Evolutionary conservation across 1,284 basidiomycete species (phyloP).

Genomic region (Gastroboletus turbinatus): DNA sequence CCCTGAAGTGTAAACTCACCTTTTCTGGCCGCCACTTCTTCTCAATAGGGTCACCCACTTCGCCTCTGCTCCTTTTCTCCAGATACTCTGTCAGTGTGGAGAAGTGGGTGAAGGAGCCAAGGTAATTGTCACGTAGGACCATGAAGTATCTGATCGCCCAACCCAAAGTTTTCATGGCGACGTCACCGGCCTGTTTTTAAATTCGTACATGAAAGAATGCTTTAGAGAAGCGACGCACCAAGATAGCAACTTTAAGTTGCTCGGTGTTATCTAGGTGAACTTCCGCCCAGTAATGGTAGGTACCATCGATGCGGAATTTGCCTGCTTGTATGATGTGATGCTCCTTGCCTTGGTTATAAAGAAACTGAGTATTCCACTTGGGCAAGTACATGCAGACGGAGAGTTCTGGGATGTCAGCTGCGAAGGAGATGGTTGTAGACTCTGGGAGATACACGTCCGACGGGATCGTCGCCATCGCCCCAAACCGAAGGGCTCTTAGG

Average conservation of each 20-base stretch:
- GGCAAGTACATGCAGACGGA: slow-evolving; percentile 68
- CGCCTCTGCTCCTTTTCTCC: slow-evolving; percentile 57
- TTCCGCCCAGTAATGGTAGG: slow-evolving; percentile 73
- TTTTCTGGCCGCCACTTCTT: slow-evolving; percentile 76
- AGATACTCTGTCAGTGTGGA: slow-evolving; percentile 84
- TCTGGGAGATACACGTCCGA: slow-evolving; percentile 75
- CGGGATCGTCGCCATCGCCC: slow-evolving; percentile 56
- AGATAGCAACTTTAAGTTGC: slow-evolving; percentile 68
- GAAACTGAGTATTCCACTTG: slow-evolving; percentile 83
- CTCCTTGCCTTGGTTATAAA: slow-evolving; percentile 62
- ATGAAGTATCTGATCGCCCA: slow-evolving; percentile 88
- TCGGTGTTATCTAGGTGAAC: slow-evolving; percentile 74
- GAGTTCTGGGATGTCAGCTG: slow-evolving; percentile 60
- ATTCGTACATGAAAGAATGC: slow-evolving; percentile 1
- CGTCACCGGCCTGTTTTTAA: slow-evolving; percentile 43
- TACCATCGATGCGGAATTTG: slow-evolving; percentile 60
- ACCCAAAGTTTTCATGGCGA: slow-evolving; percentile 73
- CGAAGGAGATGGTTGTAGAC: slow-evolving; percentile 66
- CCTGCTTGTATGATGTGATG: slow-evolving; percentile 61
- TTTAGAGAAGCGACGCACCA: slow-evolving; percentile 43
- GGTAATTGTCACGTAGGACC: slow-evolving; percentile 88
- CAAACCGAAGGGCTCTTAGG: slow-evolving; percentile 58
- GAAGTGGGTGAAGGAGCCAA: slow-evolving; percentile 90
- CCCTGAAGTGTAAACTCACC: slow-evolving; percentile 41
- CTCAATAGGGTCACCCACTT: slow-evolving; percentile 78